Evolutionary conservation across 2,329 filamentous ascomycete genomes (phyloP).

Genomic region (Cytospora piceicola): DNA sequence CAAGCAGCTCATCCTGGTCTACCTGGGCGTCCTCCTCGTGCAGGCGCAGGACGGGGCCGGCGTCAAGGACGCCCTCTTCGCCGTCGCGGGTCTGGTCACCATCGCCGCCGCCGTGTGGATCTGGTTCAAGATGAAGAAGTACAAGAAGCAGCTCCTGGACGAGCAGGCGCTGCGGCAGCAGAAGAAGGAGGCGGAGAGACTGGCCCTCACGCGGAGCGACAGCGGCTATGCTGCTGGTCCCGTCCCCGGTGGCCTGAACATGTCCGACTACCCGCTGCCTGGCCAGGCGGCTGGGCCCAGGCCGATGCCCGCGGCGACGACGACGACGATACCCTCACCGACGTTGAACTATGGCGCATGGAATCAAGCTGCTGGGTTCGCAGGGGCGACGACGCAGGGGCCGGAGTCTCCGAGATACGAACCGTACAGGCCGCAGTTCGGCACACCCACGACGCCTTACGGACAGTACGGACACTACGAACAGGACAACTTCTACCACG

Average conservation of each 20-base stretch:
- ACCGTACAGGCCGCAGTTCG: slow-evolving; percentile 21
- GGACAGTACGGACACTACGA: slow-evolving; percentile 12
- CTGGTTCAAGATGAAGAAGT: slow-evolving; percentile 42
- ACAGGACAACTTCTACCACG: slow-evolving; percentile 12
- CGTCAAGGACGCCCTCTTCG: slow-evolving; percentile 42
- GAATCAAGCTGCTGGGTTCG: background rate
- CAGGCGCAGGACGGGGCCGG: slow-evolving; percentile 36
- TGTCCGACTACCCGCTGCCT: background rate
- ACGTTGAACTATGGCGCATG: background rate
- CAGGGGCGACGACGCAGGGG: background rate
- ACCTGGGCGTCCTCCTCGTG: slow-evolving; percentile 44
- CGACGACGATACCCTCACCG: background rate
- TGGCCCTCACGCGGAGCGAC: slow-evolving; percentile 26
- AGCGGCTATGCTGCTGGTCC: slow-evolving; percentile 21
- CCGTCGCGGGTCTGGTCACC: slow-evolving; percentile 41
- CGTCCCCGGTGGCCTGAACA: background rate
- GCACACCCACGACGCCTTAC: background rate
- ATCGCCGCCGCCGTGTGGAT: slow-evolving; percentile 44
- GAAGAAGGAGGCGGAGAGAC: slow-evolving; percentile 23
- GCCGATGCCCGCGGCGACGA: background rate
- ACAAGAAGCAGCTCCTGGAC: slow-evolving; percentile 41
- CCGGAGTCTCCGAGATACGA: slow-evolving; percentile 8
- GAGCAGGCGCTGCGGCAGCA: slow-evolving; percentile 39
- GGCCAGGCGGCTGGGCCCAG: background rate
- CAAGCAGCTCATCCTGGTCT: slow-evolving; percentile 48